Conservation (phyloP, 768 basidiomycete genomes). For the Nidularia sp. region DNA sequence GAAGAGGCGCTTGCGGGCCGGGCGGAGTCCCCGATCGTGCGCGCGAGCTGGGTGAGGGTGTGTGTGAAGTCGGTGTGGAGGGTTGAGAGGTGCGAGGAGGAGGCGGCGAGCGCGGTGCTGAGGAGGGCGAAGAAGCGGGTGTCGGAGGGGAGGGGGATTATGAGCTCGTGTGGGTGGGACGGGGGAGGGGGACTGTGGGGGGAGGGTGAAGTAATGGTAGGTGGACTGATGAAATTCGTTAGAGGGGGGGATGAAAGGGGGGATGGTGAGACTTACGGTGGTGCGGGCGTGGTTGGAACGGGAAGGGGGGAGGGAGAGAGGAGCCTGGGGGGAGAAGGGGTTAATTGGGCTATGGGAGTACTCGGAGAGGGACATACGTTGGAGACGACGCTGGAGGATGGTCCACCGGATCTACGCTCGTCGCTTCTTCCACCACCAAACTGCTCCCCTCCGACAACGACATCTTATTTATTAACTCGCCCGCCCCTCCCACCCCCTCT, state of each 20-base stretch:
- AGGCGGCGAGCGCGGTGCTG: conserved; percentile 51
- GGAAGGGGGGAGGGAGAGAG: too few relatives aligned
- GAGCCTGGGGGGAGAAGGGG: too few relatives aligned
- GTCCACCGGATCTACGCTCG: too few relatives aligned
- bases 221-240: conserved; percentile 4
- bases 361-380: too few relatives aligned
- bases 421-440: too few relatives aligned
- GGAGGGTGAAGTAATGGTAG: conserved; percentile 3
- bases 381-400: too few relatives aligned
- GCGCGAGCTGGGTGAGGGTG: conserved; percentile 31
- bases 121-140: conserved; percentile 77
- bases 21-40: conserved; percentile 33
- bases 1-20: conserved; percentile 33
- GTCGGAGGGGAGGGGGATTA: conserved; percentile 80
- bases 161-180: conserved; percentile 40
- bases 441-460: too few relatives aligned
- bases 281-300: too few relatives aligned
- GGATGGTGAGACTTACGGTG: background rate
- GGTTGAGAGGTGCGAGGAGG: conserved; percentile 41
- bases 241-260: background rate
- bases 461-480: too few relatives aligned
- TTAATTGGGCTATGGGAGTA: too few relatives aligned
- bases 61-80: conserved; percentile 48
- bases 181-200: background rate
- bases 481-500: conserved; percentile 3